Conservation (phyloP, 495 filamentous ascomycete genomes). For the Cryomyces minteri region DNA sequence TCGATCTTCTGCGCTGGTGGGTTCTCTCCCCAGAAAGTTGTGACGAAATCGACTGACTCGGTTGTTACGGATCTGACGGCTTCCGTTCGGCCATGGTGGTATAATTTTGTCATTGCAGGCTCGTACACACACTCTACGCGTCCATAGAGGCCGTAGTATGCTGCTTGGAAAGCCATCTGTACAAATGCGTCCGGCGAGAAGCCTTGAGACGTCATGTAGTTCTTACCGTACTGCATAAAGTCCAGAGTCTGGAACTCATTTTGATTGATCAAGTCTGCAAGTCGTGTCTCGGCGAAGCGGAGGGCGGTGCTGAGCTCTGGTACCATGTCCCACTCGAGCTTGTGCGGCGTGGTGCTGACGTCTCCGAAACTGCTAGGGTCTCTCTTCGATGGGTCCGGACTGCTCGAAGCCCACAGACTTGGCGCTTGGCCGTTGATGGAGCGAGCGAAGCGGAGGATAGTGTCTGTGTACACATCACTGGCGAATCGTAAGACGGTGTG, state of each 20-base stretch:
- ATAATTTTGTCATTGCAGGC: conserved; percentile 94
- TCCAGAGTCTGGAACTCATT: conserved; percentile 92
- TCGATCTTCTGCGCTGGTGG: conserved; percentile 68
- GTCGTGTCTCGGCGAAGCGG: conserved; percentile 84
- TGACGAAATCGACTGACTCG: conserved; percentile 70
- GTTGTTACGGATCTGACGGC: conserved; percentile 74
- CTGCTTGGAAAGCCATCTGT: conserved; percentile 98
- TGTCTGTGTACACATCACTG: conserved; percentile 93
- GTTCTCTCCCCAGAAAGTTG: conserved; percentile 88
- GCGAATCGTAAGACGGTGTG: conserved; percentile 95
- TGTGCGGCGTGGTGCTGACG: conserved; percentile 84
- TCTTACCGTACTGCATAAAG: conserved; percentile 80
- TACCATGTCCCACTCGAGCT: conserved; percentile 94
- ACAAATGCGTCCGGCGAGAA: conserved; percentile 96
- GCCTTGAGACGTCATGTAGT: conserved; percentile 91
- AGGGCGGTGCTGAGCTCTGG: conserved; percentile 83
- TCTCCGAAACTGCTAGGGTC: conserved; percentile 90
- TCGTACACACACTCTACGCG: conserved; percentile 90
- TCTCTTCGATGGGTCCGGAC: conserved; percentile 83
- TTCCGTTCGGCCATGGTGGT: conserved; percentile 84
- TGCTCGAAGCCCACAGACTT: conserved; percentile 74
- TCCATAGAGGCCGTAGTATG: conserved; percentile 95
- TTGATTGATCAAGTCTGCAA: conserved; percentile 89
- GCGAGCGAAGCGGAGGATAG: conserved; percentile 85
- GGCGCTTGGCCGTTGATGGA: conserved; percentile 94